Evolutionary conservation across 257 asterid genomes (phyloP).

Genomic region (Solanum sparsipilum): DNA sequence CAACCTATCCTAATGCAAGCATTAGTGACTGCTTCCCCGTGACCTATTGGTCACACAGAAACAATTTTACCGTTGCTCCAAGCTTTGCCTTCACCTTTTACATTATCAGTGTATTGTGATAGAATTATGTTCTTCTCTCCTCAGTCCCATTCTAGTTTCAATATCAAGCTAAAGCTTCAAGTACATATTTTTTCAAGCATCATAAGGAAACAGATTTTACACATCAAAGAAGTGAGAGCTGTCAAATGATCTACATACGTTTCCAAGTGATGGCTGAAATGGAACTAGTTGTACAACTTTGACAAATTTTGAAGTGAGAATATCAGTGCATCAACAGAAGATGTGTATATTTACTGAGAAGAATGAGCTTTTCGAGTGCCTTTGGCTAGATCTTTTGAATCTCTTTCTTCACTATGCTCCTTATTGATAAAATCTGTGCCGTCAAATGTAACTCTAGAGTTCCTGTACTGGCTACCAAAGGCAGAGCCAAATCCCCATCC

Average conservation of each 20-base stretch:
- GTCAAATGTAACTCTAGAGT: conserved; percentile 48
- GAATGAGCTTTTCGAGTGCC: conserved; percentile 17
- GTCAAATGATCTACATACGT: background rate
- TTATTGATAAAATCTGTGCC: conserved; percentile 42
- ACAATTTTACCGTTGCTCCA: background rate
- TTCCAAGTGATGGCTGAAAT: background rate
- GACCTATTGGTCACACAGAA: background rate
- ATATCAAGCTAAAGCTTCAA: background rate
- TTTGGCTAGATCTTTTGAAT: conserved; percentile 20
- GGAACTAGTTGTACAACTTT: background rate
- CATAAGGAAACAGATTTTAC: background rate
- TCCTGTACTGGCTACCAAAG: conserved; percentile 76
- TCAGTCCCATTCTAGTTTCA: background rate
- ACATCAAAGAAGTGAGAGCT: background rate
- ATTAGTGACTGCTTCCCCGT: background rate
- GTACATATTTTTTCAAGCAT: background rate
- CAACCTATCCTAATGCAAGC: background rate
- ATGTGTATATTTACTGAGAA: conserved; percentile 10
- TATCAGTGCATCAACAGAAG: background rate
- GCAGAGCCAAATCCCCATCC: conserved; percentile 97
- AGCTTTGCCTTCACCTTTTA: background rate
- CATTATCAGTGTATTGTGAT: background rate
- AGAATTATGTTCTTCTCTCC: background rate
- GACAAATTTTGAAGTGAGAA: background rate
- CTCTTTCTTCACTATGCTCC: conserved; percentile 25